phyloP scores from a whole-genome alignment of 78 protist species.

The Isochrysis galbana region DNA sequence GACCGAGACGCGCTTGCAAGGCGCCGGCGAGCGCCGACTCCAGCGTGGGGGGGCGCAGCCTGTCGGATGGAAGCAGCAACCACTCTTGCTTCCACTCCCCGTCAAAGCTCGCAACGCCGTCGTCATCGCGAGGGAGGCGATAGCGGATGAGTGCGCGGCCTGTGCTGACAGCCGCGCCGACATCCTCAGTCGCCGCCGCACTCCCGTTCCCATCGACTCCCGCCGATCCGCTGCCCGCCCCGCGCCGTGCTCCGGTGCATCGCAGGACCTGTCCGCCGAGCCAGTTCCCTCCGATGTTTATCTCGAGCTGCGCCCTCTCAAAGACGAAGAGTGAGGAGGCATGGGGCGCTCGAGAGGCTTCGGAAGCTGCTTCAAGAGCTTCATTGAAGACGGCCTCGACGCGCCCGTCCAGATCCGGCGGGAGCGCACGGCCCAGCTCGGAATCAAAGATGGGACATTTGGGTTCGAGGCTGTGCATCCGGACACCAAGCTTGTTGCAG shows the following conservation, averaged over 20 bases:
- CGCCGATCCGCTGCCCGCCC: too few species aligned
- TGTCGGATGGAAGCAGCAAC: background rate
- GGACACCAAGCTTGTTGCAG: conserved; percentile 30
- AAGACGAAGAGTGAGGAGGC: background rate
- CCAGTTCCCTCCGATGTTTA: background rate
- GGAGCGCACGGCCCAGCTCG: background rate
- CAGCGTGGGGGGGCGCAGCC: background rate
- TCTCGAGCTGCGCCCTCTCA: background rate
- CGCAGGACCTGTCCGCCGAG: background rate
- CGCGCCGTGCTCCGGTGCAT: too few species aligned
- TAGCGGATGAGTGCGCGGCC: too few species aligned
- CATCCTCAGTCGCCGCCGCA: too few species aligned
- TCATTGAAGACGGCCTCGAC: conserved; percentile 23
- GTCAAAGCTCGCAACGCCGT: too few species aligned
- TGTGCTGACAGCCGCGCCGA: too few species aligned
- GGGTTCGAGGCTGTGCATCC: background rate
- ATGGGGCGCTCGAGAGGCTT: background rate
- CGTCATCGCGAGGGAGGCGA: too few species aligned
- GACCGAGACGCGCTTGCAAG: background rate
- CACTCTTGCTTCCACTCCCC: background rate
- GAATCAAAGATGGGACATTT: conserved; percentile 23
- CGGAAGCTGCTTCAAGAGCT: background rate
- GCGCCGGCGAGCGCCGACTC: background rate
- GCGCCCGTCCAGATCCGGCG: background rate
- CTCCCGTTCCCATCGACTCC: too few species aligned